Base-by-base conservation (phyloP, 352 stramenopile genomes). In the Blastocystis sp. region DNA sequence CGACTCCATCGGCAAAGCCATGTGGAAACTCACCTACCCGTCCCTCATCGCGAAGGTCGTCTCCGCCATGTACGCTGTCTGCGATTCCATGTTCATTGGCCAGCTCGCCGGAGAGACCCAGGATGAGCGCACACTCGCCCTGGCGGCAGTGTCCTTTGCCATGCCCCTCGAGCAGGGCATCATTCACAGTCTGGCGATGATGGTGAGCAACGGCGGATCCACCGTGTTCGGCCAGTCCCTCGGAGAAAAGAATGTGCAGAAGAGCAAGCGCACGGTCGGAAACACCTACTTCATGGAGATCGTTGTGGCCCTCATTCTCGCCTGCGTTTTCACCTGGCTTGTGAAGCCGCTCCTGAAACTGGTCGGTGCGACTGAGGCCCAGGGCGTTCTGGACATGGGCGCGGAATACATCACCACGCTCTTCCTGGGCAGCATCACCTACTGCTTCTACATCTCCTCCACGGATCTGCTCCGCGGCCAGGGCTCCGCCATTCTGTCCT, bases 11-110 rank as follows among this genome's bases (percentile, higher is more conserved):
- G 74, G 74, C 19, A 84, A 84, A 64, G 74, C 56, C 2, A 84
- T 84, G 38, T 84, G 74, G 74, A 88, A 88, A 53, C 52, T 88
- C 34, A 88, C 62, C 1, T 88, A 88, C 78, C 78, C 78, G 1
- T 76, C 64, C 0, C 38, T 88, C 34, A 78, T 88, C 45, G 64
- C 78, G 7, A 88, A 88, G 56, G 64, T 88, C 3, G 78, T 88
- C 14, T 79, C 64, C 17, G 61, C 78, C 9, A 1, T 79, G 43
- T 88, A 88, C 45, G 52, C 62, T 10, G 52, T 88, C 19, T 79
- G 45, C 14, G 61, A 88, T 78, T 76, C 78, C 45, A 56, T 76
- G 52, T 88, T 79, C 21, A 88, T 88, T 34, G 62, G 78, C 23
- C 41, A 88, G 45, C 38, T 88, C 19, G 78, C 78, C 17, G 78